Evolutionary conservation across 1,139 yeast species (phyloP), one percentile per base, ranked within the genome.

Genomic region (Scheffersomyces illinoinensis): DNA sequence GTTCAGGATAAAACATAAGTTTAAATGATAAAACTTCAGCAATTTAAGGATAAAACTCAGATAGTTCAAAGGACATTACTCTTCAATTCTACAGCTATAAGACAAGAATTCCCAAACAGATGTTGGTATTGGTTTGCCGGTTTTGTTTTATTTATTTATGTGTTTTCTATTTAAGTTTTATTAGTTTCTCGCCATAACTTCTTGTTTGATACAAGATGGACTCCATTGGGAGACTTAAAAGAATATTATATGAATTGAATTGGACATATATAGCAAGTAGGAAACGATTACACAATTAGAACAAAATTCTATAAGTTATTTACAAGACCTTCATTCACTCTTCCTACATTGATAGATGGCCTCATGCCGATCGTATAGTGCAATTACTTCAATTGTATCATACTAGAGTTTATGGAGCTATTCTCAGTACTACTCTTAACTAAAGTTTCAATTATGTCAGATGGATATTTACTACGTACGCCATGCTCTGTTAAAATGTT

Each of bases 211-310:
- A 33, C 43, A 33, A 33, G 43, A 33, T 33, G 43, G 43, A 17
- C 43, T 33, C 43, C 43, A 12, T 33, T 12, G 43, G 43, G 43
- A 33, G 43, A 33, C 14, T 33, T 33, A 33, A 33, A 33, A 33
- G 43, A 33, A 33, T 17, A 21, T 52, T 43, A 47, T 49, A 47
- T 54, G 26, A 49, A 47, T 19, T 49, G 52, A 52, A 53, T 55
- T 53, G 53, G 19, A 52, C 47, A 52, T n/a, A 2, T 7, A 52
- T 52, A 58, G 56, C 47, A 33, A 33, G 14, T 33, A 33, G 12
- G 10, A 33, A 14, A 12, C 43, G 3, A 7, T 24, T 8, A 24
- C 2, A 24, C 33, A 8, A 5, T 24, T 24, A 24, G 10, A 21
- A 21, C 4, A 21, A 21, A 21, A 21, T 21, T 21, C 21, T 21